Base-by-base conservation (phyloP, 441 rosid species). In the Populus tomentosa region DNA sequence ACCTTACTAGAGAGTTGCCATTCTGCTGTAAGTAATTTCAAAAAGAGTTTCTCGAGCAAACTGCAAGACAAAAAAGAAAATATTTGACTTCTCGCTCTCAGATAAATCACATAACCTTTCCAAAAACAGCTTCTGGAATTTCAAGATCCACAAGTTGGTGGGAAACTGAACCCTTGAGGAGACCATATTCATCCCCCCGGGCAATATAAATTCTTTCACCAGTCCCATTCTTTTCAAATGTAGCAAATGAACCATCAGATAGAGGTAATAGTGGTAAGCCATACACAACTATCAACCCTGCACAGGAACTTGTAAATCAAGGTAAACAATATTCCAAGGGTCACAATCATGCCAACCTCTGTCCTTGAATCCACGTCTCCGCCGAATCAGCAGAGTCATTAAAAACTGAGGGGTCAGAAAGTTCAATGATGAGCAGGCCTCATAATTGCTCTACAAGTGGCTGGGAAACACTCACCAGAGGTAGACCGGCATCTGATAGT, bases 321-420 rank as follows among this genome's bases (percentile, higher is more conserved):
- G 88, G 88, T 76, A 96, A 88, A 86, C 99, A 96, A 86, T 96
- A 96, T 77, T 96, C 99, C 99, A 82, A 96, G 93, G 75, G 94
- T 84, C 86, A 94, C 84, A 73, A 90, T 79, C 86, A 88, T 86
- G 77, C 92, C 95, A 85, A 85, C 65, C 84, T 78, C 90, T 84
- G 74, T 90, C 88, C 85, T 76, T 91, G 53, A 94, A 91, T 82
- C 83, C 91, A 71, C 98, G 94, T 79, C 87, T 90, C 75, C 96
- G 88, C 72, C 98, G 88, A 79, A 88, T 87, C 82, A 96, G 87
- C 82, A 94, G 78, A 71, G 89, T 85, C 83, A 98, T 87, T 82
- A 96, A 84, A 80, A 92, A 85, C 66, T 89, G 92, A 71, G 99
- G 97, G 56, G 96, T 87, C 84, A 96, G 65, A 87, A 91, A 90